phyloP scores from a whole-genome alignment of 192 early-diverging fungal genomes.

The Jimgerdemannia lactiflua region DNA sequence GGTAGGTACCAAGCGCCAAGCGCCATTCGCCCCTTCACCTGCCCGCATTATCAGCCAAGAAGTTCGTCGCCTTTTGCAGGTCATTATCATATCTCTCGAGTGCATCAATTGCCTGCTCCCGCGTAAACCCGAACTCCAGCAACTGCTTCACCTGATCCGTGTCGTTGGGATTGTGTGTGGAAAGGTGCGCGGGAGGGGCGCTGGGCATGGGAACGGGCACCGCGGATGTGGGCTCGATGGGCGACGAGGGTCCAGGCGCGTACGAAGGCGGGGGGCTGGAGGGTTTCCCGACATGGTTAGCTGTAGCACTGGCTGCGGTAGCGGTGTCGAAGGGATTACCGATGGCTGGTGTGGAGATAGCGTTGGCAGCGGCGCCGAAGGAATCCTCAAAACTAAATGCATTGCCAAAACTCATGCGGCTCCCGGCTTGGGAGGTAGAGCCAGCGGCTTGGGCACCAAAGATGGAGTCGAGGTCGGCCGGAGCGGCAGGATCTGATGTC shows the following conservation, averaged over 20 bases:
- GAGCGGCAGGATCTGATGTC: not conserved
- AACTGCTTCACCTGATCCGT: slow-evolving; percentile 41
- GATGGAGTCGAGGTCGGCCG: slow-evolving; percentile 10
- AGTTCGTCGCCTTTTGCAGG: slow-evolving; percentile 67
- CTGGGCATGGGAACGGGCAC: not conserved
- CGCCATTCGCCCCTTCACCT: too few species aligned
- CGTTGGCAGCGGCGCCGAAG: not conserved
- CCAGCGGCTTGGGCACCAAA: not conserved
- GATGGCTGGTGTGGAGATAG: not conserved
- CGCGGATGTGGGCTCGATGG: not conserved
- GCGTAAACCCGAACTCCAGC: slow-evolving; percentile 66
- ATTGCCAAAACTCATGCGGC: slow-evolving; percentile 8
- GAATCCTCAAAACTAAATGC: slow-evolving; percentile 10
- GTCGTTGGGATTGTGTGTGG: slow-evolving; percentile 1
- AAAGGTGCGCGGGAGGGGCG: not conserved
- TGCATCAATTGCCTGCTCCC: slow-evolving; percentile 63
- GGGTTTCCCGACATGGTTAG: not conserved
- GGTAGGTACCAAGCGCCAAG: too few species aligned
- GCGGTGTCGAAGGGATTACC: slow-evolving; percentile 1
- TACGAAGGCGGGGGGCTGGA: not conserved
- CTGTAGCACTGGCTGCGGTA: not conserved
- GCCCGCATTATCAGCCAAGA: slow-evolving; percentile 53
- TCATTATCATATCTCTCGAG: slow-evolving; percentile 70
- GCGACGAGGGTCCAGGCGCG: not conserved
- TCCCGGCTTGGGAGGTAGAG: not conserved